Evolutionary conservation across 805 yeast genomes (phyloP), one percentile per base, ranked within the genome.

Genomic region (Lipomyces mesembrius): DNA sequence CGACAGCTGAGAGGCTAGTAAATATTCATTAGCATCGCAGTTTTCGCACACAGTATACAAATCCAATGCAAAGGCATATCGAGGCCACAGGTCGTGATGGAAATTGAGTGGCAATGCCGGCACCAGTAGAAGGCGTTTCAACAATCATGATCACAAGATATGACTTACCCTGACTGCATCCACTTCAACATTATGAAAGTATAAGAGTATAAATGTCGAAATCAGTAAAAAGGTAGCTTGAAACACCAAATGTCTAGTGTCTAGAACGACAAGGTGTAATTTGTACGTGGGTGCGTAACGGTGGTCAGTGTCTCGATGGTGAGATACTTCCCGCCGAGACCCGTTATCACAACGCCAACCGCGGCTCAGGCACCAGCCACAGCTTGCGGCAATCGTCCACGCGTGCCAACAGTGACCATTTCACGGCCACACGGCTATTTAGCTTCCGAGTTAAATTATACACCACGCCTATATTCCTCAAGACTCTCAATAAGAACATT

Each of bases 1-100:
- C 94, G 57, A 92, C 95, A 5, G 96, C 95, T n/a, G 98, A 91
- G 62, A 90, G 25, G n/a, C 55, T 52, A 29, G 55, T 43, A 22
- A 14, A 22, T 6, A 25, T 12, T 52, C 22, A 25, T 52, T 52
- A 52, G 55, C 55, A 29, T 29, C 22, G n/a, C 20, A 22, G 17
- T 6, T 52, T 3, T 52, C 29, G 17, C 32, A 22, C 17, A 7
- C n/a, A 22, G 34, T 12, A n/a, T 25, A 52, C 34, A 3, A 3
- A 49, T 49, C 53, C 55, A 8, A 3, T 8, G 55, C 34, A 22
- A 25, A 9, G 55, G 27, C 53, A 37, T 37, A 37, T 37, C 43
- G 43, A 37, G 17, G 14, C 17, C 43, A 37, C 43, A 12, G 43
- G 12, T 12, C 17, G 17, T 37, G 17, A 37, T 37, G 17, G 43